phyloP scores from a whole-genome alignment of 768 basidiomycete species.

The Russula sp. region DNA sequence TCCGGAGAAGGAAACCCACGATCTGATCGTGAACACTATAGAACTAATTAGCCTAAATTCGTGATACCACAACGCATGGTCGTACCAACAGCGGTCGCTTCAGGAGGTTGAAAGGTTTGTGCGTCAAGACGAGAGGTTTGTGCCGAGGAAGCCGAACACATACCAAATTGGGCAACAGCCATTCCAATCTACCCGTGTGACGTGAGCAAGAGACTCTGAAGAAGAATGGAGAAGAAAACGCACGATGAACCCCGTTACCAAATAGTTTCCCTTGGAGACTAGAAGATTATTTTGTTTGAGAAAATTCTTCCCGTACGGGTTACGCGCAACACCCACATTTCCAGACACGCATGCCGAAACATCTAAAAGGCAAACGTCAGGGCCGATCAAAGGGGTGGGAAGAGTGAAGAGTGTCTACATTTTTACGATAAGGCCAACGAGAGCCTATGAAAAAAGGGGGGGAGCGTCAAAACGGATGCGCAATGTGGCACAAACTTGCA shows the following conservation, averaged over 20 bases:
- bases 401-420: not conserved
- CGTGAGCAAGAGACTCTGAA: not conserved
- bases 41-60: not conserved
- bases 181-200: conserved; percentile 11
- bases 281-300: not conserved
- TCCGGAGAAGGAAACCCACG: conserved; percentile 28
- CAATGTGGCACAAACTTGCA: not conserved
- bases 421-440: conserved; percentile 17
- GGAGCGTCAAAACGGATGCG: not conserved
- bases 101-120: not conserved
- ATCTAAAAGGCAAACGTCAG: conserved; percentile 5
- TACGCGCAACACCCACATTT: conserved; percentile 13
- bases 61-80: not conserved
- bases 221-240: not conserved
- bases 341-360: conserved; percentile 22
- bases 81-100: conserved; percentile 11
- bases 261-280: conserved; percentile 19
- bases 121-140: not conserved
- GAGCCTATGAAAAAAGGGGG: not conserved
- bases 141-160: not conserved
- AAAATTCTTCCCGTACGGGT: not conserved
- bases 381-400: not conserved
- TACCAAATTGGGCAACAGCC: conserved; percentile 19
- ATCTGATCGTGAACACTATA: conserved; percentile 37
- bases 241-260: conserved; percentile 19